These are phyloP conservation scores for Podila verticillata DNA, from an alignment of 192 early-diverging fungal species.

Conservation along the genomic window DNA sequence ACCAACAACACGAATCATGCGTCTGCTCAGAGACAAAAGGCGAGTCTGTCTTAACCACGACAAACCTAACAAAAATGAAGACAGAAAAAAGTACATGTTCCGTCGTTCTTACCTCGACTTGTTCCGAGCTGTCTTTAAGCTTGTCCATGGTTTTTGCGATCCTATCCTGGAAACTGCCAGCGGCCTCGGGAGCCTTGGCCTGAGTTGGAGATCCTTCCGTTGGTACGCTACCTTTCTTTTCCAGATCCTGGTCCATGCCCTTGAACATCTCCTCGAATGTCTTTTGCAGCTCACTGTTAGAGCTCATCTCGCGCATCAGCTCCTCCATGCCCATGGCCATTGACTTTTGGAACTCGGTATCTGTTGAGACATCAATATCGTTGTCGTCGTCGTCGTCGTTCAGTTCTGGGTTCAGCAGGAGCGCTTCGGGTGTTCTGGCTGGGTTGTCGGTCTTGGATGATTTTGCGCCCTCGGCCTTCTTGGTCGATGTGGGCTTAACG, in stretches of 20 bases:
- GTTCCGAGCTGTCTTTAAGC: slow-evolving; percentile 84
- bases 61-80: background rate
- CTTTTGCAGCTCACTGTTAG: slow-evolving; percentile 60
- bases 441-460: too few relatives aligned
- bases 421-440: background rate
- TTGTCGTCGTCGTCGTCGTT: background rate
- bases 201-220: slow-evolving; percentile 6
- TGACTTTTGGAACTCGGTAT: slow-evolving; percentile 79
- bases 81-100: too few relatives aligned
- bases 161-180: slow-evolving; percentile 81
- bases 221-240: slow-evolving; percentile 6
- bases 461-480: background rate
- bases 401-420: background rate
- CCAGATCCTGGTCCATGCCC: slow-evolving; percentile 38
- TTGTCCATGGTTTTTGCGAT: slow-evolving; percentile 92
- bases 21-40: too few relatives aligned
- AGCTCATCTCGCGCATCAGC: slow-evolving; percentile 71
- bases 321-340: slow-evolving; percentile 86
- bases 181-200: slow-evolving; percentile 3
- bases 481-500: background rate
- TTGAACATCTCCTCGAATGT: slow-evolving; percentile 66
- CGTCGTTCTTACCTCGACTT: slow-evolving; percentile 74
- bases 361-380: slow-evolving; percentile 11
- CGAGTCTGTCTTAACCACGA: too few relatives aligned
- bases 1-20: too few relatives aligned